A percentile compares a stretch with the other conserved stretches of the same genome.
Evolutionary conservation across 78 protist species (phyloP).

Genomic region (Pigoraptor vietnamica): DNA sequence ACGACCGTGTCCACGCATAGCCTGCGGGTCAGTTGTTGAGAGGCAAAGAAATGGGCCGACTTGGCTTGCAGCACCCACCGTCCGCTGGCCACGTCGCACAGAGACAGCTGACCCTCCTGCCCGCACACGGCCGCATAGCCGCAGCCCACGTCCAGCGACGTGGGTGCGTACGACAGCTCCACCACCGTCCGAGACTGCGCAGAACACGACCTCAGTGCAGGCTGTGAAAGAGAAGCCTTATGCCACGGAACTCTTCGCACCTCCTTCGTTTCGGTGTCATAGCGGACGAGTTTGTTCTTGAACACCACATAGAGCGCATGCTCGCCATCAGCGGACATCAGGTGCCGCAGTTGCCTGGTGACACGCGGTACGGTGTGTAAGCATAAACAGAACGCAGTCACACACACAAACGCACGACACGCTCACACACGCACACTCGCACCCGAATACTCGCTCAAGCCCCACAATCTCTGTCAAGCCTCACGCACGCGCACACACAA

Average conservation of each 20-base stretch:
- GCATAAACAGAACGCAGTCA: too few relatives aligned
- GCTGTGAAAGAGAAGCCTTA: too few relatives aligned
- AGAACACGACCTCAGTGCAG: too few relatives aligned
- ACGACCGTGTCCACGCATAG: background rate
- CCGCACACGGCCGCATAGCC: background rate
- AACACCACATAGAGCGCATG: background rate
- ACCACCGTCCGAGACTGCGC: background rate
- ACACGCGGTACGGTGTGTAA: too few relatives aligned
- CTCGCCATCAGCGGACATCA: background rate
- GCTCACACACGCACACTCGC: too few relatives aligned
- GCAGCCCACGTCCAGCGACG: background rate
- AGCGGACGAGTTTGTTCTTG: background rate
- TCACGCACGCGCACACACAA: too few relatives aligned
- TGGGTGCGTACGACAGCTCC: background rate
- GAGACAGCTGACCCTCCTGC: background rate
- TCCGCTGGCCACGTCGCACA: background rate
- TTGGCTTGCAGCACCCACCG: background rate
- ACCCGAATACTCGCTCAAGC: too few relatives aligned
- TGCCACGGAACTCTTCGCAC: background rate
- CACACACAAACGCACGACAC: too few relatives aligned
- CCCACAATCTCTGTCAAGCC: too few relatives aligned
- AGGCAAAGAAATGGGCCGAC: too few relatives aligned
- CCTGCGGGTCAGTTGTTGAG: too few relatives aligned
- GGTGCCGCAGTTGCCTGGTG: background rate
- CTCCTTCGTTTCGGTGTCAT: background rate